Percentiles rank a stretch among this genome's conserved stretches.
Evolutionary conservation across 2,329 filamentous ascomycete genomes (phyloP).

Genomic region (Cyanodermella asteris): DNA sequence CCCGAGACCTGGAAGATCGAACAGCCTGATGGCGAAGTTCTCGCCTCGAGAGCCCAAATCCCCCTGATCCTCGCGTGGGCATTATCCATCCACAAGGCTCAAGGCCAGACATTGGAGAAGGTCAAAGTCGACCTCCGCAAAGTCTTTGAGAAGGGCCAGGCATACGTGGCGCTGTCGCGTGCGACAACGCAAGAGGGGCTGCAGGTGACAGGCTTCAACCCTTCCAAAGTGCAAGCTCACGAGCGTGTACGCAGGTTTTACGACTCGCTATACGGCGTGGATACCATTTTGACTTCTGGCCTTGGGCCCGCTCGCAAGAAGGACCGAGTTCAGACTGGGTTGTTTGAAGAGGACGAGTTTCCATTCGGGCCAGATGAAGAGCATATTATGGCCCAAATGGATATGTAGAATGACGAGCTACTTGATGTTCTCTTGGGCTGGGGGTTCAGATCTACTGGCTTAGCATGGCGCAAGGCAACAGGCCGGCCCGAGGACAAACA

Average conservation of each 20-base stretch:
- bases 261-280: conserved; percentile 53
- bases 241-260: conserved; percentile 74
- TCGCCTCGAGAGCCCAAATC: conserved; percentile 62
- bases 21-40: conserved; percentile 80
- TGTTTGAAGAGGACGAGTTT: too few relatives aligned
- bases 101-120: conserved; percentile 79
- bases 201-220: conserved; percentile 74
- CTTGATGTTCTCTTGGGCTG: too few relatives aligned
- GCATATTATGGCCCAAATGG: too few relatives aligned
- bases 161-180: conserved; percentile 87
- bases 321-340: too few relatives aligned
- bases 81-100: conserved; percentile 90
- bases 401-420: too few relatives aligned
- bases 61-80: conserved; percentile 94
- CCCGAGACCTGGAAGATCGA: conserved; percentile 93
- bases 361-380: conserved; percentile 4
- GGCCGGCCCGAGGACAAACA: too few relatives aligned
- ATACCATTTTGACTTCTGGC: conserved; percentile 20
- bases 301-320: not conserved
- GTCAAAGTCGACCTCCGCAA: conserved; percentile 85
- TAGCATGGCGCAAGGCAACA: too few relatives aligned
- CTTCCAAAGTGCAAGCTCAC: conserved; percentile 83
- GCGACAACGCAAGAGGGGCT: conserved; percentile 72
- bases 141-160: conserved; percentile 93
- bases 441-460: too few relatives aligned